Base-by-base conservation (phyloP, 2,329 filamentous ascomycete genomes). In the Trichoderma polysporum region DNA sequence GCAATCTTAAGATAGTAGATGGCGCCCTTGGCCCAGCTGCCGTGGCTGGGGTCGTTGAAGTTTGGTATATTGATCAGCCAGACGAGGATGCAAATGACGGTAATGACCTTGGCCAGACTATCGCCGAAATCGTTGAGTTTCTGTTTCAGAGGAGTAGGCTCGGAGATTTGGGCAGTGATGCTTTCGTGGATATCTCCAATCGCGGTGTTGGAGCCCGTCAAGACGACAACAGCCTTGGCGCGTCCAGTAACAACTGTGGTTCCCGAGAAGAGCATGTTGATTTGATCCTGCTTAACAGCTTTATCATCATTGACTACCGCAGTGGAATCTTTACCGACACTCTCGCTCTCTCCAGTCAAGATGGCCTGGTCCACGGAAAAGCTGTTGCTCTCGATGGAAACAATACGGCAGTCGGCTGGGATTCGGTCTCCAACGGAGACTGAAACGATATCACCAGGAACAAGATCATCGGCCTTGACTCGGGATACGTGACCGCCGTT, bases 1-100 rank as follows among this genome's bases (percentile, higher is more conserved):
- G 95, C 95, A 76, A 99, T 99, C 85, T 99, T 99, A 74, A 99
- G 88, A 80, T 99, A 99, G 85, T 99, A 99, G 75, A 99, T 98
- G 68, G 95, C 95, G 68, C 95, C 95, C 84, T 98, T 99, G 70
- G 92, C 87, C 90, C 93, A 97, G 79, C 88, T 91, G 74, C 95
- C 95, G 74, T 97, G 94, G 71, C 91, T 91, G 31, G 94, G 93
- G 75, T 99, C 95, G 76, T 88, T 95, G 85, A 99, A 99, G 83
- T 99, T 93, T 75, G 92, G 90, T 72, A 98, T 92, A 82, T 99
- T 99, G 85, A 99, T 99, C 68, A 98, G 84, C 95, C 95, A 99
- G 73, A 99, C 95, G 66, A 97, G 83, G 71, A 98, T 84, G 79
- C 96, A 99, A 75, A 99, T 99, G 69, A 94, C 91, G 7, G 94